phyloP scores from a whole-genome alignment of 352 stramenopile species.

The Phytophthora colocasiae region DNA sequence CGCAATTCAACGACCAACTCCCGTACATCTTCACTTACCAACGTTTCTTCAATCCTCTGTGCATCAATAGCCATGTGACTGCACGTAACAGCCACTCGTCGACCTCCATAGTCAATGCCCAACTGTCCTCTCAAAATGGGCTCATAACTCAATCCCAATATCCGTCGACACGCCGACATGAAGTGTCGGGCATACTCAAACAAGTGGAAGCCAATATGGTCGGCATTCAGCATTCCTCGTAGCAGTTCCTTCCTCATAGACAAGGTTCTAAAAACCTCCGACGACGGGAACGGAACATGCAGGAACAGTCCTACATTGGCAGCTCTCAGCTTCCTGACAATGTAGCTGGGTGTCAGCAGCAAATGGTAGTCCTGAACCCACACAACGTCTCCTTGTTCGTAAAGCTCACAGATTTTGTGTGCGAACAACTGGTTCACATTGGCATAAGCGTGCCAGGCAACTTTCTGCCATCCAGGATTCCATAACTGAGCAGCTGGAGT shows the following conservation, averaged over 20 bases:
- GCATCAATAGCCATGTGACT: conserved; percentile 92
- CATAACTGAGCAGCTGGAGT: conserved; percentile 48
- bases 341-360: conserved; percentile 96
- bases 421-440: conserved; percentile 96
- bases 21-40: conserved; percentile 48
- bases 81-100: conserved; percentile 94
- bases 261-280: conserved; percentile 97
- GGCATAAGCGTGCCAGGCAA: conserved; percentile 93
- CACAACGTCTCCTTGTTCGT: conserved; percentile 88
- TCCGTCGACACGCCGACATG: conserved; percentile 90
- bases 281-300: conserved; percentile 98
- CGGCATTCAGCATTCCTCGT: conserved; percentile 89
- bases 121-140: conserved; percentile 92
- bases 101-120: conserved; percentile 95
- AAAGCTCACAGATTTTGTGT: conserved; percentile 77
- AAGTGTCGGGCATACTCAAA: conserved; percentile 95
- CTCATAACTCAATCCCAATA: conserved; percentile 95
- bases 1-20: conserved; percentile 65
- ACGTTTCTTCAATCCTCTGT: conserved; percentile 58
- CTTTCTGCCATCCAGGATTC: conserved; percentile 72
- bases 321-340: conserved; percentile 89
- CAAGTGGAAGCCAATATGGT: conserved; percentile 94
- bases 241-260: conserved; percentile 93
- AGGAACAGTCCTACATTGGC: conserved; percentile 97
- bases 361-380: conserved; percentile 99